Evolutionary conservation across 495 filamentous ascomycete species (phyloP).

Genomic region (Melanomma pulvis-pyrius): DNA sequence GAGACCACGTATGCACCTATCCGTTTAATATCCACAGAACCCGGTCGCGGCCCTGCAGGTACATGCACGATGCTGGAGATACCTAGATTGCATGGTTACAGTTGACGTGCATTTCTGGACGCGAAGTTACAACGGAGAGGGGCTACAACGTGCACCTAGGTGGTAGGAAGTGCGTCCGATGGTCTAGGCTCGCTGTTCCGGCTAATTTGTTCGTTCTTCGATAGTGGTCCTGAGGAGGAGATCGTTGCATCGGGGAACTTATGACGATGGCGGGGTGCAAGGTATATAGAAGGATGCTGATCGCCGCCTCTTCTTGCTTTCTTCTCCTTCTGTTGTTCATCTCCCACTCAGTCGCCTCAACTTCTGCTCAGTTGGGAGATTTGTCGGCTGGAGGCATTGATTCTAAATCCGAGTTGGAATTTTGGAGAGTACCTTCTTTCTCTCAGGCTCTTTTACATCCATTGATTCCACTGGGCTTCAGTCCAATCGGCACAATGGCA

Average conservation of each 20-base stretch:
- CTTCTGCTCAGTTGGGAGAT: slow-evolving; percentile 3
- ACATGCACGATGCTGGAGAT: slow-evolving; percentile 9
- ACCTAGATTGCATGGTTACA: slow-evolving; percentile 31
- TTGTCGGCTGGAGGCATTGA: not conserved
- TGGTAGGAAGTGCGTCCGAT: not conserved
- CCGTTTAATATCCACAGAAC: slow-evolving; percentile 4
- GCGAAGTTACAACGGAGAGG: slow-evolving; percentile 23
- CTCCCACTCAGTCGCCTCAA: not conserved
- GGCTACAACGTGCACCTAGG: not conserved
- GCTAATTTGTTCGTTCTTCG: slow-evolving; percentile 25
- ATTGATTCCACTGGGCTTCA: not conserved
- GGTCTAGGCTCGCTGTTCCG: not conserved
- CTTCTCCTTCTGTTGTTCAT: not conserved
- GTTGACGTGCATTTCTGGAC: slow-evolving; percentile 13
- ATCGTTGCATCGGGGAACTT: not conserved
- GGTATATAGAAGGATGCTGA: slow-evolving; percentile 12
- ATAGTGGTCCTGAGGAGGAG: slow-evolving; percentile 6
- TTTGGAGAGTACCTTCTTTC: not conserved
- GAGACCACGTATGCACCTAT: slow-evolving; percentile 15
- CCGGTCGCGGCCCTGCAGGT: slow-evolving; percentile 19
- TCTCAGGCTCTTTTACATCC: not conserved
- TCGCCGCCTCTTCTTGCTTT: slow-evolving; percentile 3
- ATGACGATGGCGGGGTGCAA: slow-evolving; percentile 13
- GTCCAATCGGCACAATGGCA: slow-evolving; percentile 2
- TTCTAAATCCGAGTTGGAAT: not conserved